Evolutionary conservation across 106 monocot species (phyloP), one percentile per base, ranked within the genome.

Genomic region (Allium cepa): DNA sequence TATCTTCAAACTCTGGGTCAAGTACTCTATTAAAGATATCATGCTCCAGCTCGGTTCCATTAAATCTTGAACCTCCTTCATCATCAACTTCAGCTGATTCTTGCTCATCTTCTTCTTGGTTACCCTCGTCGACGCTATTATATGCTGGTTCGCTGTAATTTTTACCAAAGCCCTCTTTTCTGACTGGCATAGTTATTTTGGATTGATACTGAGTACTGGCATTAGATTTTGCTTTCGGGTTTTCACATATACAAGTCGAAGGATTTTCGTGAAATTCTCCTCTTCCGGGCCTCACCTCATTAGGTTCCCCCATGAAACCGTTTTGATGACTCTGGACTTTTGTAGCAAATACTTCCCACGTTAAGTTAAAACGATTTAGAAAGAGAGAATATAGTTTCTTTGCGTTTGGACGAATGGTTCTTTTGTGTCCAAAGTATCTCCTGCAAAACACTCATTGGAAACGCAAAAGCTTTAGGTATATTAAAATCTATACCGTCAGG

Each of bases 201-300:
- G 15, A 15, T 15, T 55, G 53, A 55, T 55, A 12, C 5, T 36
- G 36, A 36, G 36, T 36, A 36, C 36, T 36, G 36, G 36, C 36
- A 36, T 5, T 36, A 36, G 36, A 36, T 55, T 55, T 55, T 55
- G 53, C 53, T 55, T 55, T 15, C 1, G 53, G 53, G 53, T 55
- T 71, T 72, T 80, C 79, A 53, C 87, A 87, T 77, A 87, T 78
- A 56, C 90, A 90, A 2, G 81, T 49, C 4, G 76, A 69, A 46
- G 94, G 94, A 59, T 90, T 87, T 58, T 90, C 94, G 77, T 94
- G 94, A 68, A 94, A 94, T 70, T 90, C 94, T n/a, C 90, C 90
- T 73, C 90, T 77, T 22, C 94, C 94, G 9, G 85, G 85, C 63
- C 79, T 80, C 2, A 94, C 73, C 69, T 94, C 94, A 63, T 87